A percentile compares a stretch with the other conserved stretches of the same genome.
These are phyloP conservation scores for Orbilia ellipsospora DNA, from an alignment of 2,329 filamentous ascomycete genomes.

Conservation along the genomic window DNA sequence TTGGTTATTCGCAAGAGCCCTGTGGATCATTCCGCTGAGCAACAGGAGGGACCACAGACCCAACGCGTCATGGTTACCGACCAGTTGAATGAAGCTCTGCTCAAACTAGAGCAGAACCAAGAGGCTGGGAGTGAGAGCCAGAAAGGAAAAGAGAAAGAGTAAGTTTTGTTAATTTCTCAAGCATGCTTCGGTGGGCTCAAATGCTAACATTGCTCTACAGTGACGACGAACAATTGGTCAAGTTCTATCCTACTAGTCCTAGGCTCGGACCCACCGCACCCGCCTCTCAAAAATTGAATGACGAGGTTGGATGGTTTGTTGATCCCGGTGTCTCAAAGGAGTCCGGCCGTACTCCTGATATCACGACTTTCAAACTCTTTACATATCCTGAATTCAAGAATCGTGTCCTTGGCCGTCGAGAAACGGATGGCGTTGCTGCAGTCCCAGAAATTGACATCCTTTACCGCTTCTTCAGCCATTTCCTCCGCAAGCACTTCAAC, in stretches of 20 bases:
- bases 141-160: conserved; percentile 44
- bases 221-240: conserved; percentile 42
- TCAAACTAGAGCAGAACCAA: conserved; percentile 36
- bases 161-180: conserved; percentile 11
- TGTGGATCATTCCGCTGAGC: conserved; percentile 15
- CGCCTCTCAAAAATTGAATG: conserved; percentile 35
- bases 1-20: conserved; percentile 43
- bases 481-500: conserved; percentile 79
- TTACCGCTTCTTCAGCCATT: conserved; percentile 80
- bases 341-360: conserved; percentile 17
- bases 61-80: conserved; percentile 49
- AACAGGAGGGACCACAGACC: conserved; percentile 21
- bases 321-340: conserved; percentile 36
- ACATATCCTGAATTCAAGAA: conserved; percentile 51
- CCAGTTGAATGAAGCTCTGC: conserved; percentile 51
- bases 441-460: conserved; percentile 71
- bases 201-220: conserved; percentile 8
- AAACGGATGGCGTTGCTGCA: conserved; percentile 60
- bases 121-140: conserved; percentile 26
- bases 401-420: conserved; percentile 39
- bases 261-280: conserved; percentile 39
- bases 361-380: conserved; percentile 35
- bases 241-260: conserved; percentile 55
- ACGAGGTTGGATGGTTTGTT: conserved; percentile 54
- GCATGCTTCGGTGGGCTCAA: no score